phyloP scores from a whole-genome alignment of 108 stramenopile species.

The Craspedostauros australis region DNA sequence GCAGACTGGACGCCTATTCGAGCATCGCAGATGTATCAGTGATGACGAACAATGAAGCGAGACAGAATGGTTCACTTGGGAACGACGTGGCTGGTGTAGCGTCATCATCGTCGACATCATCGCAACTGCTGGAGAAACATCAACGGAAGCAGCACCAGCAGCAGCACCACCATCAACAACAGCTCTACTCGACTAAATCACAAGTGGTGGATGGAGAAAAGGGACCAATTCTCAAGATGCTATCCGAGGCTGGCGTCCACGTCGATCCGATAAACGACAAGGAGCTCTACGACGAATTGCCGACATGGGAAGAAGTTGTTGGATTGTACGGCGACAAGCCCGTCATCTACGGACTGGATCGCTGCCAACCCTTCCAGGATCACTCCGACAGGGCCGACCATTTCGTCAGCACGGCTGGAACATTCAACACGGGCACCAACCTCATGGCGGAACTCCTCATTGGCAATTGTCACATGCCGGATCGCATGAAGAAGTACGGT shows the following conservation, averaged over 20 bases:
- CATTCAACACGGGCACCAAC: slow-evolving; percentile 82
- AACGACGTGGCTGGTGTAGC: neutral
- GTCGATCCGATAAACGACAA: slow-evolving; percentile 15
- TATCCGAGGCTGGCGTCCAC: slow-evolving; percentile 8
- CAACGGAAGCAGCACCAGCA: neutral
- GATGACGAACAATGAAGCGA: no score
- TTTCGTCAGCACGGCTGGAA: slow-evolving; percentile 39
- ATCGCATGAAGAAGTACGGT: slow-evolving; percentile 34
- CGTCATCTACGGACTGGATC: slow-evolving; percentile 33
- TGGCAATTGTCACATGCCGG: slow-evolving; percentile 46
- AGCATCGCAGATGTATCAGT: neutral
- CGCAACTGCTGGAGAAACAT: neutral
- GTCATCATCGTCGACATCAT: neutral
- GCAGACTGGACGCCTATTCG: slow-evolving; percentile 6
- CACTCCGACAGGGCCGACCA: slow-evolving; percentile 28
- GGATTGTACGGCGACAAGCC: slow-evolving; percentile 35
- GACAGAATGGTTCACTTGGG: no score
- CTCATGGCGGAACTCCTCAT: slow-evolving; percentile 61
- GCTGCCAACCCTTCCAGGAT: slow-evolving; percentile 28
- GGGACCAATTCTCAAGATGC: slow-evolving; percentile 15
- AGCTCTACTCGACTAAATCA: neutral
- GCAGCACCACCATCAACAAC: neutral
- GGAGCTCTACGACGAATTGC: slow-evolving; percentile 20
- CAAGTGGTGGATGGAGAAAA: neutral
- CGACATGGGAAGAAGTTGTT: slow-evolving; percentile 31